Evolutionary conservation across 1,139 yeast species (phyloP).

Genomic region (Yamadazyma sp.): DNA sequence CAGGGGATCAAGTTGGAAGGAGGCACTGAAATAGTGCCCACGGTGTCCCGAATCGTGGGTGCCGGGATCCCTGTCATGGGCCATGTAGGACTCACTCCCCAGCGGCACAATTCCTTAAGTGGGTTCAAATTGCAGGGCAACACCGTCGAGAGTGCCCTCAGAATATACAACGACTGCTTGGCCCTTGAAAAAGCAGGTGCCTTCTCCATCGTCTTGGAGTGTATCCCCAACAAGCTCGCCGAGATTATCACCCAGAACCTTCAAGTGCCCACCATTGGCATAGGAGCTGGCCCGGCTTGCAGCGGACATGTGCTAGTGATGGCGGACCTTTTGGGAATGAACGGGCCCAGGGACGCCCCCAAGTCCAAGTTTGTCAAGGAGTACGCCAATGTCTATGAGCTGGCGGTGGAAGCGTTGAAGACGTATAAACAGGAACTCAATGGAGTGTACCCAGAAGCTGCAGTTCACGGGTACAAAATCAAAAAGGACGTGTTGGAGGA

Average conservation of each 20-base stretch:
- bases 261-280: slow-evolving; percentile 83
- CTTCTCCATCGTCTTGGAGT: slow-evolving; percentile 75
- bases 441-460: slow-evolving; percentile 59
- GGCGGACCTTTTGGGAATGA: slow-evolving; percentile 80
- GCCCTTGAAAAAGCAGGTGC: slow-evolving; percentile 77
- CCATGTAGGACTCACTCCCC: slow-evolving; percentile 93
- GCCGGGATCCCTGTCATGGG: slow-evolving; percentile 91
- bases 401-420: slow-evolving; percentile 53
- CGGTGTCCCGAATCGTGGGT: slow-evolving; percentile 49
- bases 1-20: slow-evolving; percentile 91
- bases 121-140: slow-evolving; percentile 90
- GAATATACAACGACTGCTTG: slow-evolving; percentile 66
- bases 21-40: slow-evolving; percentile 55
- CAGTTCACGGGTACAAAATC: slow-evolving; percentile 68
- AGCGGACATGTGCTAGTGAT: slow-evolving; percentile 91
- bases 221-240: slow-evolving; percentile 80
- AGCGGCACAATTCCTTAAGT: slow-evolving; percentile 72
- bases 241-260: slow-evolving; percentile 58
- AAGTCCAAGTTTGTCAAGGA: slow-evolving; percentile 76
- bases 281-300: slow-evolving; percentile 86
- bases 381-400: slow-evolving; percentile 54
- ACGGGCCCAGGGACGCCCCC: slow-evolving; percentile 45
- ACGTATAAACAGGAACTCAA: slow-evolving; percentile 62
- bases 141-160: slow-evolving; percentile 51
- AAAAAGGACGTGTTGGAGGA: slow-evolving; percentile 62